Base-by-base conservation (phyloP, 805 yeast species). In the Yarrowia keelungensis region DNA sequence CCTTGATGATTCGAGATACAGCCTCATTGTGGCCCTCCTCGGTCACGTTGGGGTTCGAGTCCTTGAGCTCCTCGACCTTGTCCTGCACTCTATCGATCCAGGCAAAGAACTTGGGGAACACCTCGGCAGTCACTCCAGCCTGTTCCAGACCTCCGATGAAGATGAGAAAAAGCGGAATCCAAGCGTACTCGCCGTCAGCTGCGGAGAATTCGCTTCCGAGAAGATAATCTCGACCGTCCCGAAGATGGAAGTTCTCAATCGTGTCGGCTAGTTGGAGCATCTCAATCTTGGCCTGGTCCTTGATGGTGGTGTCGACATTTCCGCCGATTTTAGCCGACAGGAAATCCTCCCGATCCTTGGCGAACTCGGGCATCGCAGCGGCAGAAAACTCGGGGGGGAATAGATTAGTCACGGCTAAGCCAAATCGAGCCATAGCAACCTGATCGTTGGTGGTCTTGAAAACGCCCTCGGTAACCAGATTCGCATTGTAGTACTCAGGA, bases 361-460 rank as follows among this genome's bases (percentile, higher is more conserved):
- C 46, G n/a, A 62, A 62, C 14, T 9, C 56, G 38, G 67, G 67
- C 54, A 47, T 49, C 26, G 38, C 39, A 8, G 56, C 46, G 1
- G 67, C 54, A 0, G 67, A 38, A 38, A 62, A 62, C 56, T 62
- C 56, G 2, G 67, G 67, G 7, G 67, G 67, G 41, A 62, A 62
- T 5, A 62, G 56, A 41, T 62, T 62, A 16, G 19, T 46, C 39
- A 62, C 46, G 11, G 67, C 45, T 10, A 62, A 47, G 0, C 45
- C 54, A 8, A 62, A 62, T 10, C 67, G 67, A 39, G 54, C 15
- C 56, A 62, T 62, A 26, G 56, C 56, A 0, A 15, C 45, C 46
- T 62, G 46, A 39, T 62, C 67, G 32, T 62, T 47, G 47, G 67
- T 62, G 56, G 47, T 47, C 39, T 62, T 62, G 56, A 62, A 62